A percentile compares a stretch with the other conserved stretches of the same genome.
phyloP scores from a whole-genome alignment of 495 filamentous ascomycete genomes.

The Penicillium roqueforti region DNA sequence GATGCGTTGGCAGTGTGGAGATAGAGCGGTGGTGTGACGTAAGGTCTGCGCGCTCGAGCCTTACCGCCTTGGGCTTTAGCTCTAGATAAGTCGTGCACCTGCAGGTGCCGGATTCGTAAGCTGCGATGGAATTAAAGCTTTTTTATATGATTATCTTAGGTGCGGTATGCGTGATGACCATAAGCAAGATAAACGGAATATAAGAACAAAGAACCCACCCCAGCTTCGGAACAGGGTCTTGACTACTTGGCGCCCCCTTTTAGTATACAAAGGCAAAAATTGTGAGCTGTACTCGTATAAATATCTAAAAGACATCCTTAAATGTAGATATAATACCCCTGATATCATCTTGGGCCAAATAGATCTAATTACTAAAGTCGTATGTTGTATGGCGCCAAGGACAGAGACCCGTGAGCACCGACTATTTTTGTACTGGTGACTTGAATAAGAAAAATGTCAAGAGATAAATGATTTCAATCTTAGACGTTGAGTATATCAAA shows the following conservation, averaged over 20 bases:
- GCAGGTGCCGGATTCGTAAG: background rate
- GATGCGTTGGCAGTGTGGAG: slow-evolving; percentile 41
- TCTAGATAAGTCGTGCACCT: background rate
- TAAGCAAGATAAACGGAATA: background rate
- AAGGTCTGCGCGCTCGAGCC: slow-evolving; percentile 26
- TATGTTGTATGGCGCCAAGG: background rate
- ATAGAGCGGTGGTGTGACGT: slow-evolving; percentile 37
- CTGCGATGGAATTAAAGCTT: background rate
- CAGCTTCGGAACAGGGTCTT: background rate
- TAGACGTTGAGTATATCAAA: background rate
- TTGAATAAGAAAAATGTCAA: background rate
- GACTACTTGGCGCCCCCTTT: background rate
- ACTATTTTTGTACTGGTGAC: background rate
- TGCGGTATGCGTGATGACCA: background rate
- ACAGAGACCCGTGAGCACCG: background rate
- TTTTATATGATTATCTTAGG: background rate
- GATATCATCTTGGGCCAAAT: background rate
- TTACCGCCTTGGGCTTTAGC: slow-evolving; percentile 5
- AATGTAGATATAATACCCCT: too few relatives aligned
- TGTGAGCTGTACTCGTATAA: background rate
- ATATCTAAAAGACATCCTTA: background rate
- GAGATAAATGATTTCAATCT: background rate
- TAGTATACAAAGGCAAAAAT: too few relatives aligned
- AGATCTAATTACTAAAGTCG: background rate
- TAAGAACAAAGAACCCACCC: background rate